These are phyloP conservation scores for Synchytrium microbalum DNA, from an alignment of 371 early-diverging fungal species.

Conservation along the genomic window DNA sequence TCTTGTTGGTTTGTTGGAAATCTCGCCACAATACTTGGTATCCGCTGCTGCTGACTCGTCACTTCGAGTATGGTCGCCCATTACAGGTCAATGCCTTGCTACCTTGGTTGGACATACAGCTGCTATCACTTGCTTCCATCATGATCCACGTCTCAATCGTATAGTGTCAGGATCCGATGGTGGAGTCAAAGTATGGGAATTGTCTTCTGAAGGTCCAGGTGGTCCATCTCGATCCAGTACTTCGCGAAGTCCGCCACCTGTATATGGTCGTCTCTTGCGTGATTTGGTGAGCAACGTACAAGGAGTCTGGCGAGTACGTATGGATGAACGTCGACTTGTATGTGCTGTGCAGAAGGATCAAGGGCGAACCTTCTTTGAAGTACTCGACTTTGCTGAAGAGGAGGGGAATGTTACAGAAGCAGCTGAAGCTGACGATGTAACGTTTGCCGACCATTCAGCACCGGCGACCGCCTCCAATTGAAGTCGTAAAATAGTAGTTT, in stretches of 20 bases:
- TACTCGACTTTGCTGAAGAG: conserved; percentile 52
- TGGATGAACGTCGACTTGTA: conserved; percentile 79
- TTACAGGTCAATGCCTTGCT: conserved; percentile 61
- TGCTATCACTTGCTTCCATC: conserved; percentile 93
- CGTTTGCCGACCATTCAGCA: too few relatives aligned
- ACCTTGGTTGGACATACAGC: conserved; percentile 66
- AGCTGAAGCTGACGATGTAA: conserved; percentile 2
- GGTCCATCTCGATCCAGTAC: not conserved
- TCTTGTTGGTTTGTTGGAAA: conserved; percentile 84
- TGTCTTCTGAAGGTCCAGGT: conserved; percentile 23
- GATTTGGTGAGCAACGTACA: conserved; percentile 53
- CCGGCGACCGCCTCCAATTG: too few relatives aligned
- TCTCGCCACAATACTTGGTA: conserved; percentile 72
- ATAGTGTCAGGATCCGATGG: conserved; percentile 90
- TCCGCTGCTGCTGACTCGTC: conserved; percentile 95
- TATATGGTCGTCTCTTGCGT: conserved; percentile 58
- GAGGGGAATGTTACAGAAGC: conserved; percentile 10
- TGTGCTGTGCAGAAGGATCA: conserved; percentile 70
- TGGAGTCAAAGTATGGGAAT: conserved; percentile 92
- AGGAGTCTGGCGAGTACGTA: conserved; percentile 90
- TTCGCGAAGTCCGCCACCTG: conserved; percentile 14
- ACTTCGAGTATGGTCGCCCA: conserved; percentile 89
- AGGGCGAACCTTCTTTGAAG: conserved; percentile 52
- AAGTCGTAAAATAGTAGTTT: too few relatives aligned
- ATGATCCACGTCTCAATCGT: conserved; percentile 67